phyloP scores from a whole-genome alignment of 805 yeast genomes.

The Yamadazyma scolyti region DNA sequence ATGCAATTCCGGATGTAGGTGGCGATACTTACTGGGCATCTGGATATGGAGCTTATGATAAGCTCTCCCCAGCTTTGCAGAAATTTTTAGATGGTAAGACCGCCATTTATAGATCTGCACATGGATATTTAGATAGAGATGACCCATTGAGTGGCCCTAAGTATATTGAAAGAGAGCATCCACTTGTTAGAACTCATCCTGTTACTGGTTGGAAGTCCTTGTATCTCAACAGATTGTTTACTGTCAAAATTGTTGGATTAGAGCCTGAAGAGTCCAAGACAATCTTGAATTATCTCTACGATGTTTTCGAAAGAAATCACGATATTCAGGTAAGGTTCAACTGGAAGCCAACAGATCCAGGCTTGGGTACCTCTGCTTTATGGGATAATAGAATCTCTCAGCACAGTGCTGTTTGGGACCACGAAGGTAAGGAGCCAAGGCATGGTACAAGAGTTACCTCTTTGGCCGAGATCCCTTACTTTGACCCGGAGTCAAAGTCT shows the following conservation, averaged over 20 bases:
- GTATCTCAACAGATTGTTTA: conserved; percentile 49
- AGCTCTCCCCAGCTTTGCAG: conserved; percentile 48
- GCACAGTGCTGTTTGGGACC: conserved; percentile 51
- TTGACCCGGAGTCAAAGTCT: conserved; percentile 45
- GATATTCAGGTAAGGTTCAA: conserved; percentile 54
- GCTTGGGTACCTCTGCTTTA: conserved; percentile 47
- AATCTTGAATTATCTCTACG: conserved; percentile 43
- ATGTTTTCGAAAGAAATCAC: conserved; percentile 46
- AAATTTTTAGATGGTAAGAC: conserved; percentile 49
- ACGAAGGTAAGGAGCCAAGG: conserved; percentile 40
- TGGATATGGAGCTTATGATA: conserved; percentile 57
- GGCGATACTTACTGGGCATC: conserved; percentile 56
- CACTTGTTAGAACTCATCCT: conserved; percentile 60
- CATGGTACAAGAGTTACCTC: conserved; percentile 50
- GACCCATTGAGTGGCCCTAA: conserved; percentile 44
- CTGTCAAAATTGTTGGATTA: conserved; percentile 48
- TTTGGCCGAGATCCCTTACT: conserved; percentile 51
- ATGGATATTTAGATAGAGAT: conserved; percentile 38
- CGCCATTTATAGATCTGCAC: conserved; percentile 40
- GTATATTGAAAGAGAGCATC: conserved; percentile 53
- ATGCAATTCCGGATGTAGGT: conserved; percentile 42
- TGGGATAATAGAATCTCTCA: conserved; percentile 59
- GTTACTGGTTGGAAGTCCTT: conserved; percentile 60
- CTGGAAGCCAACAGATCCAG: conserved; percentile 43
- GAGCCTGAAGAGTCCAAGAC: conserved; percentile 47